phyloP scores from a whole-genome alignment of 1,284 basidiomycete species.

The Apiotrichum gamsii region DNA sequence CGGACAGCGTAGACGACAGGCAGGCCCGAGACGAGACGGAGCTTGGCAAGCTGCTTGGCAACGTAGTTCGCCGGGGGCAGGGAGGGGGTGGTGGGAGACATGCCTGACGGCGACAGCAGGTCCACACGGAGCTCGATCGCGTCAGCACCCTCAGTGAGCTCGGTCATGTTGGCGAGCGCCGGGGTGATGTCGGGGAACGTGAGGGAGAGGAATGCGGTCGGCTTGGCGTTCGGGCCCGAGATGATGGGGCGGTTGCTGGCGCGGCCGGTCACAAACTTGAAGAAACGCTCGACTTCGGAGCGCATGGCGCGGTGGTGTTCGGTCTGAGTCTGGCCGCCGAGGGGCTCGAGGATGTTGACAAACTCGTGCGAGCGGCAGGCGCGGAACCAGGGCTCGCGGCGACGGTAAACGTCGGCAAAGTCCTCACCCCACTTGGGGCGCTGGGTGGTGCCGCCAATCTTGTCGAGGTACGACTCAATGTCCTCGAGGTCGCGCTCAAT shows the following conservation, averaged over 20 bases:
- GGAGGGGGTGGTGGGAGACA: conserved; percentile 48
- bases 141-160: conserved; percentile 76
- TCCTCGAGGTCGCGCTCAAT: conserved; percentile 64
- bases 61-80: conserved; percentile 72
- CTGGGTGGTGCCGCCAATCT: conserved; percentile 56
- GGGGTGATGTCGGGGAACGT: conserved; percentile 82
- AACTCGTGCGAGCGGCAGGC: conserved; percentile 81
- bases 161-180: conserved; percentile 63
- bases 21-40: conserved; percentile 70
- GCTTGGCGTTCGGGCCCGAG: conserved; percentile 48
- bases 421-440: conserved; percentile 80
- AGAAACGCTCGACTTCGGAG: conserved; percentile 57
- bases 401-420: conserved; percentile 70
- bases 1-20: conserved; percentile 91
- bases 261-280: conserved; percentile 76
- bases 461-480: conserved; percentile 69
- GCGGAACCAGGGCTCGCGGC: conserved; percentile 82
- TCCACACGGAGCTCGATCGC: conserved; percentile 92
- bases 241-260: conserved; percentile 56
- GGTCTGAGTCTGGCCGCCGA: conserved; percentile 29
- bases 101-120: conserved; percentile 59
- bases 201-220: conserved; percentile 85
- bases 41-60: conserved; percentile 68
- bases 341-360: conserved; percentile 55
- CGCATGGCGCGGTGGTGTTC: conserved; percentile 40